Base-by-base conservation (phyloP, 192 early-diverging fungal species). In the Podila epicladia region DNA sequence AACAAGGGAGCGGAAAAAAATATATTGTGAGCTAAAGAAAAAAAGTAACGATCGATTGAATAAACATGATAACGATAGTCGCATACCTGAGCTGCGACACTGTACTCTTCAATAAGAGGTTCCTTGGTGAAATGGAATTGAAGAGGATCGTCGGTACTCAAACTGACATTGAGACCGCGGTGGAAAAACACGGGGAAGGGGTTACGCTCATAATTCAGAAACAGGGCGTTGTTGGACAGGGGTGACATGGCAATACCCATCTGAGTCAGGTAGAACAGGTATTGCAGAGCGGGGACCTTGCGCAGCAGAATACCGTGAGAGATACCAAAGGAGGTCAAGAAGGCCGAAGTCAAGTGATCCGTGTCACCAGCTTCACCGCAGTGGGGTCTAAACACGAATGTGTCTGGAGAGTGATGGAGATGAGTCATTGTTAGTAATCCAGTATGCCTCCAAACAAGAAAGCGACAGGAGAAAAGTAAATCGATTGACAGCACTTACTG, bases 51-150 rank as follows among this genome's bases (percentile, higher is more conserved):
- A 45, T 53, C 15, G 15, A 64, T 15, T 5, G 5, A 22, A 29
- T 20, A 20, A 38, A n/a, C 48, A 51, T 28, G 20, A 33, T 50
- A 38, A 48, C 17, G 5, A 22, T 8, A 20, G 37, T 24, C n/a
- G 5, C 65, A 50, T 62, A 93, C 90, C 90, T 97, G 96, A n/a
- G 96, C 94, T 9, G 95, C 96, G 0, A 97, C 95, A 72, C 94
- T 95, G 82, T 96, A 99, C 82, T 99, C 97, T 80, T 99, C 97
- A 82, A 97, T 99, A 75, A 99, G 78, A 1, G 97, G 97, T 82
- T 99, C 97, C 80, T 96, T 97, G n/a, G 97, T 99, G 64, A 95
- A 97, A 73, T 99, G 97, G 87, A 99, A 97, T 84, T 99, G 97
- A 41, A 99, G 74, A 20, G 97, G 97, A 82, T 99, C 97, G 75